Evolutionary conservation across 306 rosid genomes (phyloP).

Genomic region (Canavalia ensiformis): DNA sequence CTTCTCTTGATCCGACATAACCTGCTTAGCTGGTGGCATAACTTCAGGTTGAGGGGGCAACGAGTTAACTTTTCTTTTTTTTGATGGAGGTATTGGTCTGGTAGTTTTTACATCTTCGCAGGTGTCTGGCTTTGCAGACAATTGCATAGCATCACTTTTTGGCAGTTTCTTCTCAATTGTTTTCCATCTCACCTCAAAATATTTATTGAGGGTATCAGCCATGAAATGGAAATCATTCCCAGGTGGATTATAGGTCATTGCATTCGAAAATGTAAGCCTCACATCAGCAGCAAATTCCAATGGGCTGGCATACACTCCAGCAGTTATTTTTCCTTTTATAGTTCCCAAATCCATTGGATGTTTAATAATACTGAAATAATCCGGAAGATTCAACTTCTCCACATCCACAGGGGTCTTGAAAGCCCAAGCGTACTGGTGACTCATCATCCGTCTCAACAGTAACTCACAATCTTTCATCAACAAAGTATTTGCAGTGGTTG

Average conservation of each 20-base stretch:
- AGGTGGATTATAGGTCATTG: constrained; percentile 87
- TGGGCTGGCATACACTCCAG: constrained; percentile 65
- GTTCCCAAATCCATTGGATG: constrained; percentile 91
- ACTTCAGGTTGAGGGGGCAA: constrained; percentile 60
- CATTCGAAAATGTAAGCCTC: constrained; percentile 79
- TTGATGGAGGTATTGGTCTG: constrained; percentile 62
- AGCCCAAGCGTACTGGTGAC: constrained; percentile 72
- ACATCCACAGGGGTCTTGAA: constrained; percentile 82
- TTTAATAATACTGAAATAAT: constrained; percentile 76
- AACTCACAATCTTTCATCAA: constrained; percentile 80
- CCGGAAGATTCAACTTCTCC: constrained; percentile 78
- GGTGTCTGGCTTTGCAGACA: constrained; percentile 52
- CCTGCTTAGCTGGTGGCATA: constrained; percentile 59
- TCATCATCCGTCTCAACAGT: constrained; percentile 71
- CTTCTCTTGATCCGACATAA: constrained; percentile 76
- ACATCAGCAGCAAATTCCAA: constrained; percentile 71
- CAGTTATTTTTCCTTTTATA: constrained; percentile 63
- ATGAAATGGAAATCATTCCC: constrained; percentile 71
- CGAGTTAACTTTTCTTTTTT: constrained; percentile 69
- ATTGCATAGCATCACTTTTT: constrained; percentile 52
- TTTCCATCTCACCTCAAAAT: constrained; percentile 85
- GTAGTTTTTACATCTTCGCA: constrained; percentile 54
- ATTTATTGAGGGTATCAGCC: constrained; percentile 77
- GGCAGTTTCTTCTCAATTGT: constrained; percentile 76
- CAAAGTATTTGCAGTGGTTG: constrained; percentile 54